Evolutionary conservation across 2,329 filamentous ascomycete species (phyloP).

Genomic region (Ophiostoma angusticollis): DNA sequence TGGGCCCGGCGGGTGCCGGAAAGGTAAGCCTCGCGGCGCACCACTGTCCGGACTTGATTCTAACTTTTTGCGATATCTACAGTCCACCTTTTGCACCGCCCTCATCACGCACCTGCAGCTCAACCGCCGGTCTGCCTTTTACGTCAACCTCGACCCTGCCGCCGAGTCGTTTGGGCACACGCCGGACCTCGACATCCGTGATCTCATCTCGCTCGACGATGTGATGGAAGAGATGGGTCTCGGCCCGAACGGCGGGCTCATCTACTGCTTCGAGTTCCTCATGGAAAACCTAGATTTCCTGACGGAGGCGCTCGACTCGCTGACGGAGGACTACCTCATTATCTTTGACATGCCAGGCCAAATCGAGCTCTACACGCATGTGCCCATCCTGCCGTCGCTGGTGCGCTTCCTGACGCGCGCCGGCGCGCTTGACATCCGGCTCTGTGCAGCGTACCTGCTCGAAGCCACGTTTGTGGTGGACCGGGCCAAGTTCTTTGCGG

Average conservation of each 20-base stretch:
- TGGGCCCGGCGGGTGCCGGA: conserved; percentile 91
- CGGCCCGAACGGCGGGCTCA: conserved; percentile 82
- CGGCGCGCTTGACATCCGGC: conserved; percentile 73
- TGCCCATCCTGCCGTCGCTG: conserved; percentile 78
- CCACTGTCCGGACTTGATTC: not conserved
- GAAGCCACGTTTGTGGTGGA: conserved; percentile 95
- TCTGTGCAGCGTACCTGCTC: conserved; percentile 88
- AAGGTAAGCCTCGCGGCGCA: conserved; percentile 51
- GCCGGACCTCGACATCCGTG: conserved; percentile 89
- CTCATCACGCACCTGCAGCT: conserved; percentile 87
- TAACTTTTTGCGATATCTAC: not conserved
- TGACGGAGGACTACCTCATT: conserved; percentile 92
- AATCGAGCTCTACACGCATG: conserved; percentile 96
- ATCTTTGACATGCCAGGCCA: conserved; percentile 98
- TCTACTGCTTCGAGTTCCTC: conserved; percentile 94
- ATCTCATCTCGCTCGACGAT: conserved; percentile 85
- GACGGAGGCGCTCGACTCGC: conserved; percentile 66
- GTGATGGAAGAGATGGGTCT: conserved; percentile 92
- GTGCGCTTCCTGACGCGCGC: conserved; percentile 67
- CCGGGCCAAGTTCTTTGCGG: conserved; percentile 92
- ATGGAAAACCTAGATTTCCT: conserved; percentile 91
- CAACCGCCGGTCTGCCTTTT: conserved; percentile 87
- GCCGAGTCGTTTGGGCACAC: conserved; percentile 85
- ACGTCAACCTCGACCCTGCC: conserved; percentile 95
- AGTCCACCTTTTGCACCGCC: conserved; percentile 89